A percentile compares a stretch with the other conserved stretches of the same genome.
Evolutionary conservation across 495 filamentous ascomycete species (phyloP).

Genomic region (Hyphodiscus hymeniophilus): DNA sequence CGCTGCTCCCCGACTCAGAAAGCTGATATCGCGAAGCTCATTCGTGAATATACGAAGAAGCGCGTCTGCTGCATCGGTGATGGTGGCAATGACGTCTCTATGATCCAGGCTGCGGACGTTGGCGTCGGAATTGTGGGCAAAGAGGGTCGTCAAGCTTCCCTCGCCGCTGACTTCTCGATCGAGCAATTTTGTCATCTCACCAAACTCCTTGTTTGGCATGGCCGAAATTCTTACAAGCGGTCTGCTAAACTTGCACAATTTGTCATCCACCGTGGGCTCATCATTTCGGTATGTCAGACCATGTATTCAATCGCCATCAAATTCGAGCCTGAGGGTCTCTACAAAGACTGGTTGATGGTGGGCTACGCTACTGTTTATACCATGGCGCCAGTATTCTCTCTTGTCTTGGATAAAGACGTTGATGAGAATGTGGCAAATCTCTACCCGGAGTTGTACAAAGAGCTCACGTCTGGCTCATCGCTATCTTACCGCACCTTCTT

Average conservation of each 20-base stretch:
- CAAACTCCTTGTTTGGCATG: slow-evolving; percentile 96
- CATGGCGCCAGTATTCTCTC: slow-evolving; percentile 84
- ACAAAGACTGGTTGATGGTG: slow-evolving; percentile 93
- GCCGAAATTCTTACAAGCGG: slow-evolving; percentile 92
- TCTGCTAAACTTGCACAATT: slow-evolving; percentile 95
- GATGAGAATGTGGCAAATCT: slow-evolving; percentile 87
- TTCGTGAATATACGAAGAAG: slow-evolving; percentile 86
- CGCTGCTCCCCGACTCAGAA: slow-evolving; percentile 97
- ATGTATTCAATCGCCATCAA: slow-evolving; percentile 90
- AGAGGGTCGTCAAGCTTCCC: slow-evolving; percentile 87
- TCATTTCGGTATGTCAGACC: slow-evolving; percentile 92
- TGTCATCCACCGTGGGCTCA: slow-evolving; percentile 93
- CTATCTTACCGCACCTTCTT: slow-evolving; percentile 92
- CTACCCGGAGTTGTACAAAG: slow-evolving; percentile 96
- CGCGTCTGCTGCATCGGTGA: slow-evolving; percentile 95
- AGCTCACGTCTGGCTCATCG: slow-evolving; percentile 75
- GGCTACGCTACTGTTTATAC: slow-evolving; percentile 97
- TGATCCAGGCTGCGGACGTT: slow-evolving; percentile 98
- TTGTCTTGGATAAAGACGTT: slow-evolving; percentile 94
- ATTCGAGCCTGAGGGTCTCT: slow-evolving; percentile 89
- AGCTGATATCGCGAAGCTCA: slow-evolving; percentile 84
- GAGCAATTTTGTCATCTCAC: slow-evolving; percentile 93
- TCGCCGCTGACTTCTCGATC: slow-evolving; percentile 95
- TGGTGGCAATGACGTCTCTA: slow-evolving; percentile 96
- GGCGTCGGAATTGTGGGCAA: slow-evolving; percentile 98